Conservation (phyloP, 805 yeast genomes). For the Clavispora vitiphila region DNA sequence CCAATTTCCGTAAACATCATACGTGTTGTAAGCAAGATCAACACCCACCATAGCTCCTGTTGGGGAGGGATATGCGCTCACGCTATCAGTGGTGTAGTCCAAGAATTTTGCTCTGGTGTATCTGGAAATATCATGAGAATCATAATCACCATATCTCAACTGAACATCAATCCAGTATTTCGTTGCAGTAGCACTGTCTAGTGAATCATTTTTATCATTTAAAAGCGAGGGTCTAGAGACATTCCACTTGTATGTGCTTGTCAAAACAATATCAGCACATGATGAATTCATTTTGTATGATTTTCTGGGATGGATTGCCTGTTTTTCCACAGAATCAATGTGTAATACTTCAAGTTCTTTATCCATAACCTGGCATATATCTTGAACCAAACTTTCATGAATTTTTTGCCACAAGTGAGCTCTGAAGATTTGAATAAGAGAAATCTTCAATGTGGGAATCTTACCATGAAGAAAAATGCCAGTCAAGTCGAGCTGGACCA, state of each 20-base stretch:
- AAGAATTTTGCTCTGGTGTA: conserved; percentile 89
- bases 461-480: conserved; percentile 97
- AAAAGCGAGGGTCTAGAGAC: conserved; percentile 77
- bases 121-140: conserved; percentile 92
- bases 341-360: conserved; percentile 78
- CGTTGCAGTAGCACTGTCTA: conserved; percentile 53
- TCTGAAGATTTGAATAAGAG: conserved; percentile 91
- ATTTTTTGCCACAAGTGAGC: conserved; percentile 99
- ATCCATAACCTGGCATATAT: conserved; percentile 87
- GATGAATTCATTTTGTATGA: conserved; percentile 97
- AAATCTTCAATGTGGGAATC: conserved; percentile 93
- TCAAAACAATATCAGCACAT: conserved; percentile 80
- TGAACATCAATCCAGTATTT: conserved; percentile 96
- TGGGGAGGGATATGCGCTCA: conserved; percentile 84
- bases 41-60: conserved; percentile 88
- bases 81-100: conserved; percentile 86
- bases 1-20: conserved; percentile 97
- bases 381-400: conserved; percentile 92
- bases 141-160: conserved; percentile 93
- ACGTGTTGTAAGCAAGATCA: conserved; percentile 93
- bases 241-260: conserved; percentile 76
- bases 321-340: conserved; percentile 82
- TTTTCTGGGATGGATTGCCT: conserved; percentile 93
- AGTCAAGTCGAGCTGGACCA: conserved; percentile 92
- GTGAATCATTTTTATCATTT: conserved; percentile 62